A percentile compares a stretch with the other conserved stretches of the same genome.
These are phyloP conservation scores for Fabrea salina DNA, from an alignment of 169 alveolate genomes.

Conservation along the genomic window DNA sequence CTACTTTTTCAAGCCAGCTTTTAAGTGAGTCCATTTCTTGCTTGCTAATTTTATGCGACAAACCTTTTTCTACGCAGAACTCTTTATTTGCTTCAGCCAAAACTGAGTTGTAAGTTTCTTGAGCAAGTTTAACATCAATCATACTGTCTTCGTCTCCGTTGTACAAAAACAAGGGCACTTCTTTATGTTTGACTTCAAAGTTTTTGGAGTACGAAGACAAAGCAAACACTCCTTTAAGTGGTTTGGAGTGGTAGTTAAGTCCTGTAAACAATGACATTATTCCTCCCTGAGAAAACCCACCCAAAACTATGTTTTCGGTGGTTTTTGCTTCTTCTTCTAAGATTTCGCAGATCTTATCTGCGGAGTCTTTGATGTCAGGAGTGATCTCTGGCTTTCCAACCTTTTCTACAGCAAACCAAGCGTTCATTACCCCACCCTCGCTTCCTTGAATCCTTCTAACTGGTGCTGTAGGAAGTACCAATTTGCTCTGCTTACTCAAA, in stretches of 20 bases:
- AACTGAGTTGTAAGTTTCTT: not conserved
- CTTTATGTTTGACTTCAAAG: conserved; percentile 30
- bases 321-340: conserved; percentile 10
- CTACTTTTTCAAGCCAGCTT: too few species aligned
- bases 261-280: conserved; percentile 16
- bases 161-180: conserved; percentile 52
- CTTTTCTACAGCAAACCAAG: conserved; percentile 18
- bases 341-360: not conserved
- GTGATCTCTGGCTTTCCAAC: not conserved
- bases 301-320: not conserved
- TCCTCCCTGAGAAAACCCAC: conserved; percentile 36
- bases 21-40: too few species aligned
- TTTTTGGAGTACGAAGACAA: conserved; percentile 3
- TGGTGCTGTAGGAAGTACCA: conserved; percentile 32
- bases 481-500: not conserved
- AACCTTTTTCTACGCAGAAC: too few species aligned
- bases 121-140: conserved; percentile 1
- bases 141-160: conserved; percentile 65
- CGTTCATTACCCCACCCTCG: not conserved
- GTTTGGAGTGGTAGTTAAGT: not conserved
- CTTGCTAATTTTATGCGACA: too few species aligned
- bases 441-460: not conserved
- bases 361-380: not conserved
- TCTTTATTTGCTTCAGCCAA: too few species aligned
- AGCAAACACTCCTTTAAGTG: conserved; percentile 3